Evolutionary conservation across 148 eudicot species (phyloP).

Genomic region (Camellia lanceoleosa): DNA sequence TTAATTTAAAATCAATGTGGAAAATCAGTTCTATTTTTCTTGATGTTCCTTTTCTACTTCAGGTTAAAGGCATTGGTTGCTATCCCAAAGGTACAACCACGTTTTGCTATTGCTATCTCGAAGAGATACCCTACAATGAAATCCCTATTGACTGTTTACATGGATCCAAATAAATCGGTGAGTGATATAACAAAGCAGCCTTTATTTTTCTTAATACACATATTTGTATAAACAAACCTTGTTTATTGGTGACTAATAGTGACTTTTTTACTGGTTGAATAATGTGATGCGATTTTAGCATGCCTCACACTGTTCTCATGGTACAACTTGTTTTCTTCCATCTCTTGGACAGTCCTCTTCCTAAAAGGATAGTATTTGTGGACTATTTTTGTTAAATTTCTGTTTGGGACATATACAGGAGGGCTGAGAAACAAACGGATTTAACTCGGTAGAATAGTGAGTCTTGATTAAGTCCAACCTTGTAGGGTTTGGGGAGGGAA

Average conservation of each 20-base stretch:
- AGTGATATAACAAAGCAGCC: constrained; percentile 30
- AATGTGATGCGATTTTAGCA: not conserved
- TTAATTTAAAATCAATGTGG: not conserved
- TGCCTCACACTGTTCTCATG: not conserved
- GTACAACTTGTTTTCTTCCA: not conserved
- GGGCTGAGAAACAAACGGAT: not conserved
- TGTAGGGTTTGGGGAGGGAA: not conserved
- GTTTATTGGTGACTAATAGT: not conserved
- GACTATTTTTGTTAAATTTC: not conserved
- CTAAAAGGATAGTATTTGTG: not conserved
- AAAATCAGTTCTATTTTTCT: not conserved
- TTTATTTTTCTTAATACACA: not conserved
- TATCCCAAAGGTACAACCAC: constrained; percentile 94
- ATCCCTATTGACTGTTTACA: constrained; percentile 75
- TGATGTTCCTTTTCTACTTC: constrained; percentile 21
- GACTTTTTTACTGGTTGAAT: not conserved
- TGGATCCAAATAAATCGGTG: constrained; percentile 85
- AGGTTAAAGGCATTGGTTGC: constrained; percentile 93
- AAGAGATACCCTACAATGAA: constrained; percentile 85
- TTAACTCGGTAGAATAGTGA: not conserved
- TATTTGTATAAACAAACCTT: not conserved
- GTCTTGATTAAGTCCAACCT: not conserved
- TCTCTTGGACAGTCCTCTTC: not conserved
- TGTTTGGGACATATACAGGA: not conserved
- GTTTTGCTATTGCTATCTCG: constrained; percentile 79